Conservation (phyloP, 2,329 filamentous ascomycete species). For the Botrytis aclada region DNA sequence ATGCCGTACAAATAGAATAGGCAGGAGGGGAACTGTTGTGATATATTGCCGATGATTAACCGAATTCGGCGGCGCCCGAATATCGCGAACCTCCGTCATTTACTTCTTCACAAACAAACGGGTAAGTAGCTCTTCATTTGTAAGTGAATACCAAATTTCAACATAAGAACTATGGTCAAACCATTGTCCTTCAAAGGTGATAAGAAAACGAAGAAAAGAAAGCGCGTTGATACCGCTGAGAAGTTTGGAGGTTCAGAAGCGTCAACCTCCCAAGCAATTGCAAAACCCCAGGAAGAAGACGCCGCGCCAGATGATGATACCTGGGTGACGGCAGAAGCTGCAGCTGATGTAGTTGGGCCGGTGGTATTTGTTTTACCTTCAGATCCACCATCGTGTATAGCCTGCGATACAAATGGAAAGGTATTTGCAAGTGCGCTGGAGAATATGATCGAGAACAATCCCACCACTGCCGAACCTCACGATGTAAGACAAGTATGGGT, state of each 20-base stretch:
- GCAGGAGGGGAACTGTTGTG: neutral
- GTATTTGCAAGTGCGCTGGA: conserved; percentile 80
- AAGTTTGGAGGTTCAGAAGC: conserved; percentile 38
- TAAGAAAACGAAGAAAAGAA: conserved; percentile 90
- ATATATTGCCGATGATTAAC: conserved; percentile 5
- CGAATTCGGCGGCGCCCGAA: conserved; percentile 12
- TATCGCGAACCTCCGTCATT: conserved; percentile 9
- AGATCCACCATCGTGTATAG: conserved; percentile 68
- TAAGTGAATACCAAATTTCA: conserved; percentile 10
- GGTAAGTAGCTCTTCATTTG: neutral
- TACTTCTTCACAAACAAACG: conserved; percentile 3
- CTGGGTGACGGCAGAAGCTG: conserved; percentile 82
- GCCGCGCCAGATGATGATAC: conserved; percentile 63
- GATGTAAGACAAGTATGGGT: conserved; percentile 97
- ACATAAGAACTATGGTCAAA: conserved; percentile 67
- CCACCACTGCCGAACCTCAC: conserved; percentile 85
- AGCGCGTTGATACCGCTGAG: conserved; percentile 57
- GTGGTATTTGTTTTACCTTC: conserved; percentile 80
- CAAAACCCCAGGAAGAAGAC: conserved; percentile 25
- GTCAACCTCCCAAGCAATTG: conserved; percentile 30
- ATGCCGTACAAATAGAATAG: neutral
- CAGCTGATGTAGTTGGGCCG: conserved; percentile 75
- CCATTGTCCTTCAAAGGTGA: conserved; percentile 95
- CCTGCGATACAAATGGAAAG: conserved; percentile 81
- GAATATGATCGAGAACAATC: conserved; percentile 82